Evolutionary conservation across 495 filamentous ascomycete genomes (phyloP), one percentile per base, ranked within the genome.

Genomic region (Xylaria longipes): DNA sequence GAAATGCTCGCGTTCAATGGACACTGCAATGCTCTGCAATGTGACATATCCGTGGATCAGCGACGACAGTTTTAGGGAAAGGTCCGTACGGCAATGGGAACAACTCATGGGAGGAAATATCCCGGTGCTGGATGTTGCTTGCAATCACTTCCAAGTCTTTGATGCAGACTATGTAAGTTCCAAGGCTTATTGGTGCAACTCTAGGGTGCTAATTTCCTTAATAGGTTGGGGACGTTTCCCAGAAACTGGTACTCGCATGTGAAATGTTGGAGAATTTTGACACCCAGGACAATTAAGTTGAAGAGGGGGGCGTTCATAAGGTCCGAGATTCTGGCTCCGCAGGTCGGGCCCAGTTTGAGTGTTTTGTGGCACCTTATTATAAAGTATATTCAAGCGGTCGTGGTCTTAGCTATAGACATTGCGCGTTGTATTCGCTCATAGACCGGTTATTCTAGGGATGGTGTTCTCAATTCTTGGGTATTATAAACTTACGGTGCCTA

Each of bases 121-220:
- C 17, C 60, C 74, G 29, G 68, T 68, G 29, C 33, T 77, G 35
- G 75, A 77, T 25, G 48, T 77, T 25, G 58, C 48, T 31, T 74
- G 75, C 35, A 69, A 77, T 70, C 74, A 76, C 63, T 76, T 76
- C 46, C 52, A 76, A 69, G 43, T 70, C 39, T 76, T 76, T 45
- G 72, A 72, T 39, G 27, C 71, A 31, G 54, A 63, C 60, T 27
- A 73, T 43, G 73, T 74, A 57, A 74, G 73, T 74, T 57, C 17
- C 37, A 29, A 22, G 7, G 27, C 22, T 54, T 48, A n/a, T 22
- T 39, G 4, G 8, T 45, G n/a, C 41, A 29, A 1, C 25, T 22
- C n/a, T 61, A 20, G 39, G 20, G 31, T n/a, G 39, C 61, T 50
- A 17, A 65, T 17, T 22, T 11, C 3, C 6, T 33, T n/a, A 7